Conservation (phyloP, 2,329 filamentous ascomycete species). For the Cladosporium sp. region DNA sequence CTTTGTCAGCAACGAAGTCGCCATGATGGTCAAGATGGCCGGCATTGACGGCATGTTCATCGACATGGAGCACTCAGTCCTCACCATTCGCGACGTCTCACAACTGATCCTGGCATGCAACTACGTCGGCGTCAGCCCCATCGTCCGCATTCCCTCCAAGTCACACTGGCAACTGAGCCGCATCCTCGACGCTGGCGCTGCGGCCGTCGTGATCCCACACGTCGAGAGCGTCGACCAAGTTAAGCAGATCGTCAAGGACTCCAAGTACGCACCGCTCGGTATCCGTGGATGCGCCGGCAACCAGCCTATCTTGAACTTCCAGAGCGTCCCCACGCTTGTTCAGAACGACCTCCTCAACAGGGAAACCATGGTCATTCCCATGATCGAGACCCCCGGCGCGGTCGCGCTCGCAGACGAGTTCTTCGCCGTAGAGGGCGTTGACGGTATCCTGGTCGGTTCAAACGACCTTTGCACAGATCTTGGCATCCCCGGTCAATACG, state of each 20-base stretch:
- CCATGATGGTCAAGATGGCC: slow-evolving; percentile 44
- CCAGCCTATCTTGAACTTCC: slow-evolving; percentile 41
- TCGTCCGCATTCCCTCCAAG: slow-evolving; percentile 45
- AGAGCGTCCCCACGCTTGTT: slow-evolving; percentile 35
- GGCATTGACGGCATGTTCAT: slow-evolving; percentile 47
- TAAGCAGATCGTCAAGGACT: slow-evolving; percentile 39
- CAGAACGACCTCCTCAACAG: slow-evolving; percentile 40
- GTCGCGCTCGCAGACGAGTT: slow-evolving; percentile 45
- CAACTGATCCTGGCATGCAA: slow-evolving; percentile 44
- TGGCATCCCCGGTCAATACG: slow-evolving; percentile 45
- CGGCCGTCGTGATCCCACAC: slow-evolving; percentile 46
- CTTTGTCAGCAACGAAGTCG: slow-evolving; percentile 39
- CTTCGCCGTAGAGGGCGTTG: slow-evolving; percentile 45
- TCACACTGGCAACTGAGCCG: slow-evolving; percentile 42
- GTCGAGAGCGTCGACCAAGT: slow-evolving; percentile 41
- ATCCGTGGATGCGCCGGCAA: slow-evolving; percentile 40
- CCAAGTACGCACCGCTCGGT: slow-evolving; percentile 43
- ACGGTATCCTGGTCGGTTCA: slow-evolving; percentile 46
- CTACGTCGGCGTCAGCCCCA: slow-evolving; percentile 43
- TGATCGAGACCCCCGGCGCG: slow-evolving; percentile 45
- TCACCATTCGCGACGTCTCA: slow-evolving; percentile 39
- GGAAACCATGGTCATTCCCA: slow-evolving; percentile 44
- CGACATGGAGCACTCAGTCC: slow-evolving; percentile 48
- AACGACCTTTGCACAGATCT: slow-evolving; percentile 49
- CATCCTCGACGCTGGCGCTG: slow-evolving; percentile 44